Conservation (phyloP, 768 basidiomycete species). For the Nidularia sp. region DNA sequence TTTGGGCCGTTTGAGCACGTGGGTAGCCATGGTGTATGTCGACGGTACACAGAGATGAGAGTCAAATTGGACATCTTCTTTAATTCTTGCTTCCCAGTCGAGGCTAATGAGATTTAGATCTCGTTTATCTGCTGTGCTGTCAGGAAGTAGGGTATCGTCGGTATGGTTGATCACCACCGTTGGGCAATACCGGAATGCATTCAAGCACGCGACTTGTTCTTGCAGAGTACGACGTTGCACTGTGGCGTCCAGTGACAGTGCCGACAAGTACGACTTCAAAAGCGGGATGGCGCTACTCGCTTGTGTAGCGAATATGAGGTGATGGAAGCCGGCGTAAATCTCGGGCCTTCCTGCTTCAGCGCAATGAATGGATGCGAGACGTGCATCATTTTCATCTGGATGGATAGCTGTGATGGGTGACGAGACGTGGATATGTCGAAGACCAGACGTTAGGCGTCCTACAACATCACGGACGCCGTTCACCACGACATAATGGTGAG, state of each 20-base stretch:
- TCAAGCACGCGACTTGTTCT: slow-evolving; percentile 43
- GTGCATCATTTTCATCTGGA: slow-evolving; percentile 27
- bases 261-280: slow-evolving; percentile 39
- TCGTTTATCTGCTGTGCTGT: slow-evolving; percentile 41
- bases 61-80: slow-evolving; percentile 1
- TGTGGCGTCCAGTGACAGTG: slow-evolving; percentile 23
- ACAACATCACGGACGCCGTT: slow-evolving; percentile 62
- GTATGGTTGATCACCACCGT: slow-evolving; percentile 72
- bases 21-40: slow-evolving; percentile 69
- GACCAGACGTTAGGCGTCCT: slow-evolving; percentile 34
- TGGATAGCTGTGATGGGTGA: slow-evolving; percentile 44
- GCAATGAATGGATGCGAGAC: slow-evolving; percentile 34
- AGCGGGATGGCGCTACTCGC: slow-evolving; percentile 59
- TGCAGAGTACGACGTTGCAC: slow-evolving; percentile 25
- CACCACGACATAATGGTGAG: slow-evolving; percentile 62
- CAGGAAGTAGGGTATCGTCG: slow-evolving; percentile 54
- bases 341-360: slow-evolving; percentile 17
- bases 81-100: slow-evolving; percentile 10
- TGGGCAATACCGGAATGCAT: slow-evolving; percentile 47
- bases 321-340: slow-evolving; percentile 49
- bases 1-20: slow-evolving; percentile 40
- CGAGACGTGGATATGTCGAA: slow-evolving; percentile 51
- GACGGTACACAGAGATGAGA: slow-evolving; percentile 30
- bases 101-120: slow-evolving; percentile 59
- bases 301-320: slow-evolving; percentile 72